Evolutionary conservation across 2,329 filamentous ascomycete species (phyloP).

Genomic region (Alternaria ventricosa): DNA sequence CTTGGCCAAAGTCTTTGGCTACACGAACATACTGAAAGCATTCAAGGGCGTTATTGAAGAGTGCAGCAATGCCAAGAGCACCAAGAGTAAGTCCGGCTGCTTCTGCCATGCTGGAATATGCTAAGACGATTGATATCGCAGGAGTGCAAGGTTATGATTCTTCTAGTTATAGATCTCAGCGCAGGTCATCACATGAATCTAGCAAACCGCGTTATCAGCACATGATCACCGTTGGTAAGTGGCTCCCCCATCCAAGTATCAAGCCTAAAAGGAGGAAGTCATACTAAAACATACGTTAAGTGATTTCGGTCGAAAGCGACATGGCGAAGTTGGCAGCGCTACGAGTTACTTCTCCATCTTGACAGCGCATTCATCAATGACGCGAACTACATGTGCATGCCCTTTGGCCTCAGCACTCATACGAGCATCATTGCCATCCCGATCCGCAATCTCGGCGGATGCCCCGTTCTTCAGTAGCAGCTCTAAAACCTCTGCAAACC

Average conservation of each 20-base stretch:
- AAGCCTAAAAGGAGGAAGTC: too few relatives aligned
- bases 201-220: neutral
- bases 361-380: neutral
- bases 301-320: too few relatives aligned
- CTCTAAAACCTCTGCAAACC: neutral
- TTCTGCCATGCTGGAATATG: conserved; percentile 16
- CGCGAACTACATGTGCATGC: neutral
- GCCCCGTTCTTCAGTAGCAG: neutral
- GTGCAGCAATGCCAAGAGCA: conserved; percentile 22
- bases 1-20: conserved; percentile 22
- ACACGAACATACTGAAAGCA: conserved; percentile 32
- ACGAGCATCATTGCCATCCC: neutral
- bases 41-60: conserved; percentile 30
- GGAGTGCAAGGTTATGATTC: neutral
- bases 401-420: neutral
- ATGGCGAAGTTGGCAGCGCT: too few relatives aligned
- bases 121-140: neutral
- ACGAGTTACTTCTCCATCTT: too few relatives aligned
- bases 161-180: neutral
- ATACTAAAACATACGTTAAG: too few relatives aligned
- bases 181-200: neutral
- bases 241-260: too few relatives aligned
- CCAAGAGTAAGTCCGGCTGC: conserved; percentile 22
- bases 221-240: neutral
- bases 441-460: neutral